Conservation (phyloP, 495 filamentous ascomycete genomes). For the Daldinia loculata region DNA sequence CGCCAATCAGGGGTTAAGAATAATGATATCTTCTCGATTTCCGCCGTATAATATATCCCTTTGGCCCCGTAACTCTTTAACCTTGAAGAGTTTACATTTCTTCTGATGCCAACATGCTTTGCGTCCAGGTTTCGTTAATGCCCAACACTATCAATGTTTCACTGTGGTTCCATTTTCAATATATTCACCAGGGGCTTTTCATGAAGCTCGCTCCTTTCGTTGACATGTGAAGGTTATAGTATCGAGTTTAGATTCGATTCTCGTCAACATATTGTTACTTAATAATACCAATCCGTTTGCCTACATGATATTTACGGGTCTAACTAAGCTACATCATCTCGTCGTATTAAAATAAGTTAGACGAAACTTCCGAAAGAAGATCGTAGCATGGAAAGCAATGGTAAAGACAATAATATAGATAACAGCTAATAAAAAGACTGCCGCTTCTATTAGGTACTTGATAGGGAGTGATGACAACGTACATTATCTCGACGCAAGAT, state of each 20-base stretch:
- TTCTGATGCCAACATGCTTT: constrained; percentile 3
- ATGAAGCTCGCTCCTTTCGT: neutral
- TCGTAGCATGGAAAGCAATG: neutral
- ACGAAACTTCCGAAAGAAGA: neutral
- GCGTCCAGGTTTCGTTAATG: constrained; percentile 1
- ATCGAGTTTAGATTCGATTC: neutral
- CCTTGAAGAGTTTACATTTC: neutral
- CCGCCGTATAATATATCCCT: constrained; percentile 13
- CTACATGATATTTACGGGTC: constrained; percentile 1
- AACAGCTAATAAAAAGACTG: neutral
- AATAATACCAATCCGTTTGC: neutral
- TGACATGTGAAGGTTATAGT: neutral
- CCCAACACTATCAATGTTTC: neutral
- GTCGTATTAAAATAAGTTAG: neutral
- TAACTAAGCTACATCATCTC: neutral
- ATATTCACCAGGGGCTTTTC: neutral
- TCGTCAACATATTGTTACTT: neutral
- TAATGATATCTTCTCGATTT: constrained; percentile 18
- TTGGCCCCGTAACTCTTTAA: neutral
- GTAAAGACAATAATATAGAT: neutral
- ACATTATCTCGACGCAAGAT: neutral
- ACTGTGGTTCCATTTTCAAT: neutral
- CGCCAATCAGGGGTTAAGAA: constrained; percentile 24
- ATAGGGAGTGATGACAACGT: neutral
- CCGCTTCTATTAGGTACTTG: constrained; percentile 3